Percentiles rank a stretch among this genome's conserved stretches.
These are phyloP conservation scores for Trypanosoma melophagium DNA, from an alignment of 208 protist species.

Conservation along the genomic window DNA sequence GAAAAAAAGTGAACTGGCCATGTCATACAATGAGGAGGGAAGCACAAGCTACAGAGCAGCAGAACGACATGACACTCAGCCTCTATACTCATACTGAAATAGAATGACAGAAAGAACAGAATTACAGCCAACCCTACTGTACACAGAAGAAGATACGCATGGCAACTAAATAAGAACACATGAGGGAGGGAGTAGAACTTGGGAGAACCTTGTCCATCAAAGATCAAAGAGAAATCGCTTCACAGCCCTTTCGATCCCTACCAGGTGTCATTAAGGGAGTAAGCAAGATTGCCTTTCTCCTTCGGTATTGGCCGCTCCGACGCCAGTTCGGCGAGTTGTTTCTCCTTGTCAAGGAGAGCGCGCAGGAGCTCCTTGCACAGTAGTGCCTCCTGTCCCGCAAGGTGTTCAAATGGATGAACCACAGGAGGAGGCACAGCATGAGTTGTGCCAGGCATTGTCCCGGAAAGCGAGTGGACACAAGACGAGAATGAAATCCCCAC, in stretches of 20 bases:
- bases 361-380: conserved; percentile 61
- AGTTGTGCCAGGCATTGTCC: not conserved
- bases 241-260: not conserved
- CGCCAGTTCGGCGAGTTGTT: conserved; percentile 49
- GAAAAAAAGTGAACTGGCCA: not conserved
- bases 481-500: not conserved
- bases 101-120: not conserved
- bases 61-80: not conserved
- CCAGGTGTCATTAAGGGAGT: not conserved
- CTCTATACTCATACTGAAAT: not conserved
- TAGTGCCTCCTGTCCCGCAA: conserved; percentile 19
- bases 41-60: too few species aligned
- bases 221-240: too few species aligned
- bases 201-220: too few species aligned
- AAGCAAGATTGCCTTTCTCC: not conserved
- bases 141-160: conserved; percentile 1
- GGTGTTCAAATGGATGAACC: conserved; percentile 18
- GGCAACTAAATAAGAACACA: not conserved
- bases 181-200: conserved; percentile 1
- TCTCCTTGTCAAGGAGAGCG: conserved; percentile 72
- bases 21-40: conserved; percentile 1
- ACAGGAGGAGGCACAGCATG: not conserved
- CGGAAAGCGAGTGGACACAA: not conserved
- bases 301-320: conserved; percentile 34
- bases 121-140: conserved; percentile 9